Conservation (phyloP, 2,329 filamentous ascomycete species). For the Neocucurbitaria cava region DNA sequence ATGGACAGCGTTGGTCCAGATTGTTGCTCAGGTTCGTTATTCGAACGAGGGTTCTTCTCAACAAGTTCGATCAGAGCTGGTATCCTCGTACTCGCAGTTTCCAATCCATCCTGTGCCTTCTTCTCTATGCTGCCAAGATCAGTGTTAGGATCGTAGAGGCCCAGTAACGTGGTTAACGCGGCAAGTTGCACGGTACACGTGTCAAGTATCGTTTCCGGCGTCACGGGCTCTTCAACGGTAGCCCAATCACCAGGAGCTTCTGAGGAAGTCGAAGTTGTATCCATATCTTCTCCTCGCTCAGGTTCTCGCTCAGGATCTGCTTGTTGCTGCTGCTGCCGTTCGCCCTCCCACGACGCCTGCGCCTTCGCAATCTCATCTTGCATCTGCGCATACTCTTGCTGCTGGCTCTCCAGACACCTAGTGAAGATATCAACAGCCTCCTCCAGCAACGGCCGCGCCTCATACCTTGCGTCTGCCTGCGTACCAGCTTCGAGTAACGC, state of each 20-base stretch:
- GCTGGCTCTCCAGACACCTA: slow-evolving; percentile 54
- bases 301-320: slow-evolving; percentile 4
- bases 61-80: slow-evolving; percentile 58
- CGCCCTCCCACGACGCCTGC: slow-evolving; percentile 28
- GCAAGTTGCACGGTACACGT: slow-evolving; percentile 69
- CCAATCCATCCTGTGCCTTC: slow-evolving; percentile 63
- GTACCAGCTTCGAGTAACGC: slow-evolving; percentile 61
- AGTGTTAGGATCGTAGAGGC: slow-evolving; percentile 56
- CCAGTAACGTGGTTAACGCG: slow-evolving; percentile 54
- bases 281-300: slow-evolving; percentile 23
- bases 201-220: slow-evolving; percentile 69
- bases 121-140: slow-evolving; percentile 60
- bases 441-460: slow-evolving; percentile 61
- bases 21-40: slow-evolving; percentile 31
- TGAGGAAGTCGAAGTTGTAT: slow-evolving; percentile 33
- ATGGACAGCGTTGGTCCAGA: slow-evolving; percentile 45
- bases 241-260: slow-evolving; percentile 66
- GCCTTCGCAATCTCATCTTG: slow-evolving; percentile 42
- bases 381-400: slow-evolving; percentile 54
- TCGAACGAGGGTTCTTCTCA: slow-evolving; percentile 23
- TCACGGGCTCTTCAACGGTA: slow-evolving; percentile 70
- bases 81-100: slow-evolving; percentile 62
- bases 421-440: slow-evolving; percentile 69
- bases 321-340: slow-evolving; percentile 13
- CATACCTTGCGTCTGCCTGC: slow-evolving; percentile 48